Base-by-base conservation (phyloP, 805 yeast species). In the Cyberlindnera maclurae region DNA sequence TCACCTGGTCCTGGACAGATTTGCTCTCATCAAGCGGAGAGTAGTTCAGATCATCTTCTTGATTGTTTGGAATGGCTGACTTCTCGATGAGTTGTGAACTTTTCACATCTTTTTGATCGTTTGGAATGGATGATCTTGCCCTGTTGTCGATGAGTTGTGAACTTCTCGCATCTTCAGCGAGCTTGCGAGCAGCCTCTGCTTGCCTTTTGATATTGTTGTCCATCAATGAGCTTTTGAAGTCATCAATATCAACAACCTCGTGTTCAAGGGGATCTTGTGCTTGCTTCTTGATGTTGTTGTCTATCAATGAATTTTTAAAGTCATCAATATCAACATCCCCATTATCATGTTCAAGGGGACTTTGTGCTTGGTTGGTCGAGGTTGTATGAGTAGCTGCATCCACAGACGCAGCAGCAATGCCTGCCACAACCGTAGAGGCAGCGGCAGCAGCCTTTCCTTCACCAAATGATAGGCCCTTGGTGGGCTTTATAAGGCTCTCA, bases 21-120 rank as follows among this genome's bases (percentile, higher is more conserved):
- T 22, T 33, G 10, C 27, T 34, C 6, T 17, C 15, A 22, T 35
- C 37, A 10, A 35, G 13, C 20, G 37, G 37, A 20, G 37, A 35
- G 24, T 29, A 35, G 32, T 35, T 35, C 37, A 35, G 32, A 16
- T 35, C 37, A 20, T 35, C 37, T 15, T 35, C 37, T n/a, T 16
- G 13, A 18, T 13, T 6, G 16, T 26, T 11, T 7, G 12, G n/a
- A 13, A 13, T 29, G 6, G 24, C 24, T 8, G 5, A 6, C 8
- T 20, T 20, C 24, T 20, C 24, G 8, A 20, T 20, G 24, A 20
- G 24, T 20, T 20, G 24, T 20, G 24, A n/a, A n/a, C n/a, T n/a
- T n/a, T n/a, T n/a, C n/a, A n/a, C 37, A 20, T 35, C 37, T 15
- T 35, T 32, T n/a, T 16, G 13, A 18, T 13, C 4, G 16, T 26